phyloP scores from a whole-genome alignment of 805 yeast genomes.

The Pichia membranifaciens region DNA sequence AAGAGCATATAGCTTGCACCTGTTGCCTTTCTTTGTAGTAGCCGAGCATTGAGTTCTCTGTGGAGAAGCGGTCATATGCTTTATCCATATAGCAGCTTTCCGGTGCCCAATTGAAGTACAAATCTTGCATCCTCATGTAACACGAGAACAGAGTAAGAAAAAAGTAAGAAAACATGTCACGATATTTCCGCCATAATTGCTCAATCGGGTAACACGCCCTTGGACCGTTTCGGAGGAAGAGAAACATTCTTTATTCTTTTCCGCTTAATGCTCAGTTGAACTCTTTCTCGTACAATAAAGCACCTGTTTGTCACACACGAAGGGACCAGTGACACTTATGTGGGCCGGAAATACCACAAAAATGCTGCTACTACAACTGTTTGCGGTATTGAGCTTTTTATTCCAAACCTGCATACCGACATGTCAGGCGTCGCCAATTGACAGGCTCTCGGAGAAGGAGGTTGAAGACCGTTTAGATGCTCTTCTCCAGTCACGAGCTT shows the following conservation, averaged over 20 bases:
- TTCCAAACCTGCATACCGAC: not conserved
- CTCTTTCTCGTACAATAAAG: too few species aligned
- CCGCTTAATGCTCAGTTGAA: too few species aligned
- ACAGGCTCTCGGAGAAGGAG: not conserved
- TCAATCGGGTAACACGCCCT: not conserved
- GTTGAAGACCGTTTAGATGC: not conserved
- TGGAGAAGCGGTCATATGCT: not conserved
- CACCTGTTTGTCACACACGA: too few species aligned
- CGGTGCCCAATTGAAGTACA: too few species aligned
- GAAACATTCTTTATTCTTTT: not conserved
- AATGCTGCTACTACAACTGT: not conserved
- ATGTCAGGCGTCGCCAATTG: not conserved
- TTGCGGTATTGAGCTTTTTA: not conserved
- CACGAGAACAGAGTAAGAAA: not conserved
- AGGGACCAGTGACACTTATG: too few species aligned
- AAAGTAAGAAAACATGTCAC: not conserved
- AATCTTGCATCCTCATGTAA: too few species aligned
- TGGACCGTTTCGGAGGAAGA: not conserved
- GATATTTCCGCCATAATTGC: not conserved
- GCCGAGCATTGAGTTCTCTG: slow-evolving; percentile 6
- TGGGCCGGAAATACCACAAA: not conserved
- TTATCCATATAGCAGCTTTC: too few species aligned
- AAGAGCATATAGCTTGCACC: slow-evolving; percentile 7
- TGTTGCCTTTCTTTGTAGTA: slow-evolving; percentile 3
- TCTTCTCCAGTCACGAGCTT: slow-evolving; percentile 1